Evolutionary conservation across 2,329 filamentous ascomycete species (phyloP).

Genomic region (Paraphaeosphaeria sporulosa): DNA sequence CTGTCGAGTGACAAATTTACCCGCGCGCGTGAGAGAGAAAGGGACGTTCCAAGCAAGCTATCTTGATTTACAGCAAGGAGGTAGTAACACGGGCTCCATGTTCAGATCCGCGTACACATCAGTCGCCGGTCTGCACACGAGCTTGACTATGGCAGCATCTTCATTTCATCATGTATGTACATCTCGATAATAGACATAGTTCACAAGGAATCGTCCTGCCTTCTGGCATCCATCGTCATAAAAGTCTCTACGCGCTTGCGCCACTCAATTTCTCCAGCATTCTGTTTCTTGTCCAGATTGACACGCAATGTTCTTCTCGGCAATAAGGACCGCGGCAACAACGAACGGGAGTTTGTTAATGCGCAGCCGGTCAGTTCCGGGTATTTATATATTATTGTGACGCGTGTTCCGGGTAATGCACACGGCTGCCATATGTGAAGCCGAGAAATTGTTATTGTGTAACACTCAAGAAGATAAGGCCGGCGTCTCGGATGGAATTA

Average conservation of each 20-base stretch:
- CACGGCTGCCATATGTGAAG: background rate
- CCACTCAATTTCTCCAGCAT: no score
- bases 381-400: slow-evolving; percentile 5
- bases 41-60: no score
- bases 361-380: background rate
- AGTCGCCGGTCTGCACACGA: no score
- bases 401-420: slow-evolving; percentile 2
- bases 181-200: background rate
- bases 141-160: background rate
- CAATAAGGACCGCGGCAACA: background rate
- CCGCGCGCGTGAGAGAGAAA: no score
- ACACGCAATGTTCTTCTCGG: background rate
- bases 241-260: no score
- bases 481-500: background rate
- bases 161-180: background rate
- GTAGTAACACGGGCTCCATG: no score
- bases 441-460: background rate
- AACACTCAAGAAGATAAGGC: background rate
- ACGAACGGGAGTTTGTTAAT: background rate
- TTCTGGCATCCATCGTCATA: no score
- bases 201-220: no score
- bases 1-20: no score
- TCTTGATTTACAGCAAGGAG: no score
- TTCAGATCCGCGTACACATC: no score
- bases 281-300: no score